Evolutionary conservation across 495 filamentous ascomycete species (phyloP), one percentile per base, ranked within the genome.

Genomic region (Penicillium soppii): DNA sequence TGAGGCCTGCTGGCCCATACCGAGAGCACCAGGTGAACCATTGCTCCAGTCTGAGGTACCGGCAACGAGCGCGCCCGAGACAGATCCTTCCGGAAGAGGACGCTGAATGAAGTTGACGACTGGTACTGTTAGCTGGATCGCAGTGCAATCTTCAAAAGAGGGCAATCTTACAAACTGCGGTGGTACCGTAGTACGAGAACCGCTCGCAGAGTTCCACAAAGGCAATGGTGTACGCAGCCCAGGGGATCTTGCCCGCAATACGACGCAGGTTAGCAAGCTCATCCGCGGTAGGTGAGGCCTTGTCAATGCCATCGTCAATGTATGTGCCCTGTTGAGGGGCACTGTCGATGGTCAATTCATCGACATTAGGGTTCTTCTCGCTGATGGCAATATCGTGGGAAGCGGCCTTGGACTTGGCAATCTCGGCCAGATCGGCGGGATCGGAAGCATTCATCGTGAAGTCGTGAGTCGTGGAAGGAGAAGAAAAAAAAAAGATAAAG

Each of bases 101-200:
- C 83, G 77, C 59, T 88, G 84, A 56, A 90, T 84, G 74, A 86
- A 91, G 59, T 88, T 87, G 67, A 76, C 73, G 63, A 80, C 67
- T 71, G 41, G 16, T 22, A 45, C 9, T 10, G 30, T 56, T 37
- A 48, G 51, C 22, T 13, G 25, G 9, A 27, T 5, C 9, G 5
- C 9, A 40, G 19, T 35, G 21, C 10, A 16, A 2, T 5, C 9
- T 30, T 2, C 4, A 47, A 10, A 7, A 20, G 8, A 3, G 6
- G 12, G 4, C n/a, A n/a, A 1, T n/a, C 68, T 78, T 74, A 86
- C 82, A 87, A 40, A 90, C 84, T 32, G 81, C 83, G 17, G 81
- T 87, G 12, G 85, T 87, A 46, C 88, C 88, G 62, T 90, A 90
- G 73, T 88, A 91, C 7, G 84, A 86, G 70, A 90, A 88, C 29